Conservation (phyloP, 169 alveolate species). For the Plasmodium adleri region DNA sequence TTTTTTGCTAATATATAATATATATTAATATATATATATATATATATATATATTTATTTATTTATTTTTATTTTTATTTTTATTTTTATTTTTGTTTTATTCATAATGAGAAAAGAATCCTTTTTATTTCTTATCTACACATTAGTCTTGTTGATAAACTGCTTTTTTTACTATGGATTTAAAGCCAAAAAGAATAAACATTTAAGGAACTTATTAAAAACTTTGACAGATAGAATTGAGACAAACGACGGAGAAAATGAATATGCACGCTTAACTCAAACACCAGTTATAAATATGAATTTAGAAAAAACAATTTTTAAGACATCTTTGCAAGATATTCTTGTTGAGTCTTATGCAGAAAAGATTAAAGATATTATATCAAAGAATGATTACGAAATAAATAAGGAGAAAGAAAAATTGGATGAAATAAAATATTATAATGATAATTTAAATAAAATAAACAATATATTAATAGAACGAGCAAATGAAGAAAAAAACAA, state of each 20-base stretch:
- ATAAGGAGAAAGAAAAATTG: constrained; percentile 23
- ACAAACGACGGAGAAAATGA: constrained; percentile 69
- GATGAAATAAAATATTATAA: constrained; percentile 62
- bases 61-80: not conserved
- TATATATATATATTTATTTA: no score
- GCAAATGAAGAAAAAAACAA: constrained; percentile 2
- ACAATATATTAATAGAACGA: constrained; percentile 10
- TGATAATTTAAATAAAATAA: constrained; percentile 18
- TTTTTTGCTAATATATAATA: no score
- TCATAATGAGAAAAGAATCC: not conserved
- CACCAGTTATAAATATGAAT: constrained; percentile 43
- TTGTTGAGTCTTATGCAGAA: constrained; percentile 69
- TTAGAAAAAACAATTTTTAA: constrained; percentile 44
- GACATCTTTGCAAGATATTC: constrained; percentile 49
- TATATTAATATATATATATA: no score
- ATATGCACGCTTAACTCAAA: constrained; percentile 71
- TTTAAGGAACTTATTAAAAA: constrained; percentile 39
- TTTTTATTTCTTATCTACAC: not conserved
- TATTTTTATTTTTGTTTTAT: not conserved
- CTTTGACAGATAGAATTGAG: constrained; percentile 40
- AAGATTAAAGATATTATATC: constrained; percentile 46
- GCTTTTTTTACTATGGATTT: constrained; percentile 9
- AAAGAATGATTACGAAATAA: constrained; percentile 33
- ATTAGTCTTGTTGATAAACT: not conserved
- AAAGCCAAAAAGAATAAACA: constrained; percentile 35